These are phyloP conservation scores for Ramaria sp. DNA, from an alignment of 768 basidiomycete genomes.

Conservation along the genomic window DNA sequence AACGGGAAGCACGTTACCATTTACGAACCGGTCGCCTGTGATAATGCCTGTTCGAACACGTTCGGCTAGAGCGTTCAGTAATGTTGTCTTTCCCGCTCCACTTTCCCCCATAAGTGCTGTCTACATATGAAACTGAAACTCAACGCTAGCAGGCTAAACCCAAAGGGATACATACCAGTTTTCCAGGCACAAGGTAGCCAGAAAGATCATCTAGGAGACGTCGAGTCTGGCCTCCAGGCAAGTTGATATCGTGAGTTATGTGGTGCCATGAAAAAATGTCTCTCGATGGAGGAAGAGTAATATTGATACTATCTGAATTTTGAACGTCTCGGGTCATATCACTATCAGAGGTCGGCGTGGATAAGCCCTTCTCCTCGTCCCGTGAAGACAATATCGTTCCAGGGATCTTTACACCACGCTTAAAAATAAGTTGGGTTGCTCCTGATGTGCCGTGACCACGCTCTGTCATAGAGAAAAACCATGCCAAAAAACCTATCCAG, in stretches of 20 bases:
- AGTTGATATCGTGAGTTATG: conserved; percentile 53
- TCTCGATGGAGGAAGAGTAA: conserved; percentile 16
- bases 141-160: conserved; percentile 20
- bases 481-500: conserved; percentile 40
- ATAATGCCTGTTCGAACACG: conserved; percentile 63
- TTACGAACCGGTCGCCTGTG: conserved; percentile 50
- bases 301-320: conserved; percentile 22
- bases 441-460: conserved; percentile 25
- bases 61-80: conserved; percentile 62
- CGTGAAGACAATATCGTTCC: neutral
- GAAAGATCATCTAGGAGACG: conserved; percentile 60
- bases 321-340: neutral
- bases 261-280: conserved; percentile 72
- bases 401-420: conserved; percentile 36
- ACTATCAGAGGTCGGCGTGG: neutral
- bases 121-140: conserved; percentile 16
- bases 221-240: conserved; percentile 31
- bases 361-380: conserved; percentile 20
- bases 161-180: conserved; percentile 28
- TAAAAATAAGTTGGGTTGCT: conserved; percentile 48
- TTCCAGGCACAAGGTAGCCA: conserved; percentile 76
- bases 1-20: conserved; percentile 48
- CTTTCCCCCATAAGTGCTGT: conserved; percentile 69
- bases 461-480: conserved; percentile 53
- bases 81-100: conserved; percentile 61